These are phyloP conservation scores for Trypanosoma brucei DNA, from an alignment of 208 protist genomes.

Conservation along the genomic window DNA sequence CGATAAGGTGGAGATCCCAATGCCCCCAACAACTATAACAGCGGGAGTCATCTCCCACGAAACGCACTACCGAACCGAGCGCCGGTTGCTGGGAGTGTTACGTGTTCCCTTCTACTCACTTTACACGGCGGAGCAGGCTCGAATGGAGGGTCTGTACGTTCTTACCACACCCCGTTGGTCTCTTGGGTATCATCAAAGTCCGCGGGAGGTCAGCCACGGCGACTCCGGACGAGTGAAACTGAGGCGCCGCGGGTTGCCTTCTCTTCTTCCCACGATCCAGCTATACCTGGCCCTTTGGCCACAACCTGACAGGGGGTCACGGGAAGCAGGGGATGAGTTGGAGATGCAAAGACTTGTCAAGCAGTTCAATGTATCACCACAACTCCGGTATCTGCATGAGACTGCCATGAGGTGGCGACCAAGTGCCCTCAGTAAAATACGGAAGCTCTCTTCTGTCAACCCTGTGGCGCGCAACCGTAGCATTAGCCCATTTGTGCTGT, in stretches of 20 bases:
- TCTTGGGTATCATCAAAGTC: conserved; percentile 46
- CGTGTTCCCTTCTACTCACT: conserved; percentile 75
- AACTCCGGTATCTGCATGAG: conserved; percentile 60
- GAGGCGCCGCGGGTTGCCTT: neutral
- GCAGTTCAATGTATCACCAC: conserved; percentile 43
- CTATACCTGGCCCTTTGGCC: conserved; percentile 82
- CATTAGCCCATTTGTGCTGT: conserved; percentile 70
- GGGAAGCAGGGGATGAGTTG: conserved; percentile 21
- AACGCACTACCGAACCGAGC: conserved; percentile 83
- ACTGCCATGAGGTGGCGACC: conserved; percentile 56
- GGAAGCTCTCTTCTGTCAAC: conserved; percentile 51
- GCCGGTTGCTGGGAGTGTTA: conserved; percentile 69
- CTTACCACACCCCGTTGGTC: conserved; percentile 69
- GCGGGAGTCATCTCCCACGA: conserved; percentile 59
- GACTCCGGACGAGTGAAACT: neutral
- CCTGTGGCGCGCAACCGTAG: conserved; percentile 44
- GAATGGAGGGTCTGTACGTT: conserved; percentile 71
- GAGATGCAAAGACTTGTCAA: conserved; percentile 33
- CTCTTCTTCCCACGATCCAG: conserved; percentile 43
- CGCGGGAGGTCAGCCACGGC: neutral
- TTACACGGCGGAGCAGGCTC: conserved; percentile 52
- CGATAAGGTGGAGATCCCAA: conserved; percentile 75
- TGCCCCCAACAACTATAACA: conserved; percentile 33
- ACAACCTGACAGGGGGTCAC: conserved; percentile 48
- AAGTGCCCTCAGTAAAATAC: conserved; percentile 30